phyloP scores from a whole-genome alignment of 345 rosid species.

The Lenwebbia sp. region DNA sequence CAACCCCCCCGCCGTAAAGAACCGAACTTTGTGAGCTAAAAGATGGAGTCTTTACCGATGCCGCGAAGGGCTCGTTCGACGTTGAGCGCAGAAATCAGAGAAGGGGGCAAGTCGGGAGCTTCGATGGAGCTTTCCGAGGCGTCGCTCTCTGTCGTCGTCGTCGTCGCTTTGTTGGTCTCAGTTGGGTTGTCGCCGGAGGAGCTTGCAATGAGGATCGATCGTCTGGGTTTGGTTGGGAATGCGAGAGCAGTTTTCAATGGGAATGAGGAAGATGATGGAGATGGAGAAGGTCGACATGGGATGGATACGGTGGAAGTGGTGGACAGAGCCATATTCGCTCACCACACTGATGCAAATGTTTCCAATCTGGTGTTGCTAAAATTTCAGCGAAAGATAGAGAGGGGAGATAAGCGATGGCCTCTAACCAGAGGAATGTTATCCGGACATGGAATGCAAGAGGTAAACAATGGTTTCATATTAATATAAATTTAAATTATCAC shows the following conservation, averaged over 20 bases:
- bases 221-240: constrained; percentile 4
- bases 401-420: background rate
- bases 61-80: constrained; percentile 87
- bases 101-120: constrained; percentile 38
- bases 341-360: background rate
- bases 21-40: background rate
- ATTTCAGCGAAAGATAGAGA: background rate
- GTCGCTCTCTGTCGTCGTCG: background rate
- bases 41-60: constrained; percentile 31
- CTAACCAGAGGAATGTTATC: constrained; percentile 7
- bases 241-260: background rate
- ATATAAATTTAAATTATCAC: accelerated
- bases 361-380: background rate
- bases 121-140: constrained; percentile 42
- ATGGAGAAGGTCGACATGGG: background rate
- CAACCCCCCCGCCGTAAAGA: background rate
- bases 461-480: background rate
- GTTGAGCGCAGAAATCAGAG: constrained; percentile 64
- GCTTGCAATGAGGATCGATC: background rate
- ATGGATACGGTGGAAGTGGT: constrained; percentile 7
- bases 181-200: background rate
- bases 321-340: constrained; percentile 17
- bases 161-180: background rate
- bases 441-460: background rate
- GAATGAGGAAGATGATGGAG: background rate